Evolutionary conservation across 2,329 filamentous ascomycete species (phyloP).

Genomic region (Verticillium longisporum): DNA sequence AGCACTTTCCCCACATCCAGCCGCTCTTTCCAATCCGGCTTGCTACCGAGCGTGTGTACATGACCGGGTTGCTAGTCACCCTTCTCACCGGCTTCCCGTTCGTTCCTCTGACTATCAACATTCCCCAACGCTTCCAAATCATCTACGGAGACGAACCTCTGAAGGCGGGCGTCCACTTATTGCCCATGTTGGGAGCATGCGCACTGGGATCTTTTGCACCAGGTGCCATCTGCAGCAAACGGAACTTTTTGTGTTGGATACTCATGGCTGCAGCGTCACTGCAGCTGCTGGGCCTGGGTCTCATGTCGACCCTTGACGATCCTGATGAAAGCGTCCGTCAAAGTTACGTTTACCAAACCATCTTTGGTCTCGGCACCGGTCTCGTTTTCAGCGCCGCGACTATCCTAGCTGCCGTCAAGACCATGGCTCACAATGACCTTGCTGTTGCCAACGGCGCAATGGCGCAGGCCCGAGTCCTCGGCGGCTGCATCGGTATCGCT

Average conservation of each 20-base stretch:
- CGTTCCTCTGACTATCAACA: constrained; percentile 48
- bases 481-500: constrained; percentile 52
- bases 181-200: constrained; percentile 51
- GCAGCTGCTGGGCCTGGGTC: constrained; percentile 44
- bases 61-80: constrained; percentile 42
- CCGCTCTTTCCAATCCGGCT: constrained; percentile 49
- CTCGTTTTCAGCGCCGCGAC: constrained; percentile 50
- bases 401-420: constrained; percentile 49
- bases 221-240: constrained; percentile 44
- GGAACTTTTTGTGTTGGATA: constrained; percentile 46
- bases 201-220: constrained; percentile 50
- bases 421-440: constrained; percentile 37
- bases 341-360: constrained; percentile 47
- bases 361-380: constrained; percentile 54
- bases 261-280: constrained; percentile 41
- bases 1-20: constrained; percentile 32
- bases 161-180: constrained; percentile 47
- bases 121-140: constrained; percentile 56
- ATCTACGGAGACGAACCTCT: constrained; percentile 46
- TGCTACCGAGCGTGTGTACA: constrained; percentile 40
- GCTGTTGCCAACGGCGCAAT: constrained; percentile 54
- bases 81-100: constrained; percentile 52
- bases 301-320: constrained; percentile 37
- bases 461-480: constrained; percentile 53
- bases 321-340: constrained; percentile 24